Conservation (phyloP, 352 stramenopile genomes). For the Blastocystis hominis region DNA sequence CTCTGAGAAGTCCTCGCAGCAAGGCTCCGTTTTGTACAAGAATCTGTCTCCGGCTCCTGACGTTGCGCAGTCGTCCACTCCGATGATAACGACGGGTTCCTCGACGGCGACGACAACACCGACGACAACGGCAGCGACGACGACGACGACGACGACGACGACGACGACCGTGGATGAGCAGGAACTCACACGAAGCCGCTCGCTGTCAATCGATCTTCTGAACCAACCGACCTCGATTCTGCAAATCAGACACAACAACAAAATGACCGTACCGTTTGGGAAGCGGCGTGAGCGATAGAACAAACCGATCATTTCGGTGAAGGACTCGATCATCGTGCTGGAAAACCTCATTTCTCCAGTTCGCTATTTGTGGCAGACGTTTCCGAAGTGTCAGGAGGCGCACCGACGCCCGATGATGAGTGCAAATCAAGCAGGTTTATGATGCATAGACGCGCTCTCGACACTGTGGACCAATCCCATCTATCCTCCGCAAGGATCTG, state of each 20-base stretch:
- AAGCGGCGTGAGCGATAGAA: neutral
- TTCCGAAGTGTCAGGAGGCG: neutral
- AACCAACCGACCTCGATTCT: conserved; percentile 31
- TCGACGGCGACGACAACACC: neutral
- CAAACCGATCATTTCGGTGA: neutral
- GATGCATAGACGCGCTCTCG: neutral
- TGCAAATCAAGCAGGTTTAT: neutral
- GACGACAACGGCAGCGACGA: neutral
- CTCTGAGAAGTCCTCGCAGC: neutral
- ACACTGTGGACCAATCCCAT: neutral
- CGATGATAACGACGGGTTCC: neutral
- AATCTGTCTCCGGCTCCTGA: neutral
- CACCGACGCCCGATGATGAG: neutral
- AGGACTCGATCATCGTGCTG: conserved; percentile 24
- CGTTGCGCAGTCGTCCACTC: neutral
- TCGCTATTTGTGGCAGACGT: neutral
- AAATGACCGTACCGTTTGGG: neutral
- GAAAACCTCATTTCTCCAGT: neutral
- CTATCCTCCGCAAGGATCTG: neutral
- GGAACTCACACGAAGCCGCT: neutral
- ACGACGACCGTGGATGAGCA: neutral
- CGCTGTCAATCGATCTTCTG: conserved; percentile 23
- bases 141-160: neutral
- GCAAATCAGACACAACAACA: neutral
- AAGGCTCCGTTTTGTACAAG: too few species aligned